Evolutionary conservation across 371 early-diverging fungal genomes (phyloP), one percentile per base, ranked within the genome.

Genomic region (Catenaria anguillulae): DNA sequence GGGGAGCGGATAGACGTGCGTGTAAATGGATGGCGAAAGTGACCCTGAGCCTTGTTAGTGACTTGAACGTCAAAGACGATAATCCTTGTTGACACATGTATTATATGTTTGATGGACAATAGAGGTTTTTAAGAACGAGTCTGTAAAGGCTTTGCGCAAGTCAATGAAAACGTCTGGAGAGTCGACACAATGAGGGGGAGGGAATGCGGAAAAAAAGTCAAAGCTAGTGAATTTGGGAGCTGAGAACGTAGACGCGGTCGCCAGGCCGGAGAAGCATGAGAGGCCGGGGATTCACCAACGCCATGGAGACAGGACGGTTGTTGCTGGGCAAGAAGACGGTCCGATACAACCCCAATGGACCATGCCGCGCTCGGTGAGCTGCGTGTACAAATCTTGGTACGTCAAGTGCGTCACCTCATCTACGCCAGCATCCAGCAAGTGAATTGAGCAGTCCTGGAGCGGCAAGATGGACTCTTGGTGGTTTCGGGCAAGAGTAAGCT

Each of bases 291-390:
- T 82, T 84, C 2, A 75, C 70, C 23, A 63, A 10, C 55, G 31
- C 36, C 48, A 33, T 33, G 4, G n/a, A 50, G 23, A 29, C 8
- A 2, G 35, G 33, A 31, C 54, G 54, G 60, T 33, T 6, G 45
- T 21, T 17, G n/a, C 5, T 26, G 15, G n/a, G 33, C 10, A 23
- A 10, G 60, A 68, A 62, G n/a, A 72, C 72, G 21, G 33, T 13
- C 40, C 82, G 71, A 56, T 84, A 83, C 33, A 84, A 68, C n/a
- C 78, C 84, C 24, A 84, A 61, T 5, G 78, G 6, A 82, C 58
- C 2, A 75, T 74, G 0, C 55, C 50, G 46, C 77, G 70, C 29
- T 68, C 62, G 42, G 75, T 65, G 59, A 75, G 67, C 55, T 70
- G 34, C 40, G 69, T 60, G 58, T 76, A 73, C 37, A 83, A 60